phyloP scores from a whole-genome alignment of 2,329 filamentous ascomycete species.

The Fusarium nematophilum region DNA sequence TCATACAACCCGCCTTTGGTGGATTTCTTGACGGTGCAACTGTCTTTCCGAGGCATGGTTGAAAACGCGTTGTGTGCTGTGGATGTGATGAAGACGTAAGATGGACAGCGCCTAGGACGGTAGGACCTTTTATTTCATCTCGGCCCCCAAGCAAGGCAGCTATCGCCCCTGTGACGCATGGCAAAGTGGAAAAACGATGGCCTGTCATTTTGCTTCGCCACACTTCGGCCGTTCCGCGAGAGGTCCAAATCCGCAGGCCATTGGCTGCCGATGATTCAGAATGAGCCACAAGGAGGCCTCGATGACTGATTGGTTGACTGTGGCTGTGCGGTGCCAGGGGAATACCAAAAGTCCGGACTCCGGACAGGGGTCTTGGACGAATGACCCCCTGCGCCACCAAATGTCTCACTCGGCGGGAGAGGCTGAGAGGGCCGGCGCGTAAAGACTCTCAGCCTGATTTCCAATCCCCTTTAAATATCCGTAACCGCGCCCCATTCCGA shows the following conservation, averaged over 20 bases:
- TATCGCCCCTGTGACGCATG: neutral
- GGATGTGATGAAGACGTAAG: neutral
- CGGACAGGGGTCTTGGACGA: too few relatives aligned
- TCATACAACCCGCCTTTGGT: neutral
- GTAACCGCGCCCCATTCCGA: constrained; percentile 1
- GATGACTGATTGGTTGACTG: too few relatives aligned
- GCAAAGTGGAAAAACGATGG: constrained; percentile 1
- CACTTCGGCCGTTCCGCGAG: neutral
- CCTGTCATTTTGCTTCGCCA: constrained; percentile 4
- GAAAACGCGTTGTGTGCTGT: neutral
- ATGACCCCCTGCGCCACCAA: too few relatives aligned
- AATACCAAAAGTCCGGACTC: too few relatives aligned
- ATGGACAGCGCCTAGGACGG: too few relatives aligned
- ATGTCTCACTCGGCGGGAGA: too few relatives aligned
- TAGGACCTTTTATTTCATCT: too few relatives aligned
- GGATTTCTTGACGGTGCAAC: neutral
- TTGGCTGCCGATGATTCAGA: neutral
- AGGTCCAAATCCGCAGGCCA: too few relatives aligned
- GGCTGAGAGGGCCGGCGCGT: too few relatives aligned
- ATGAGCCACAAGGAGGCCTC: too few relatives aligned
- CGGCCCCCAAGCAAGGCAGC: too few relatives aligned
- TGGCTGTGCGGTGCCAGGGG: too few relatives aligned
- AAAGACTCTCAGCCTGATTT: constrained; percentile 4
- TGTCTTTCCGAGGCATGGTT: neutral
- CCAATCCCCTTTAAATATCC: neutral